Conservation (phyloP, 352 stramenopile genomes). For the Pythium dissimile region DNA sequence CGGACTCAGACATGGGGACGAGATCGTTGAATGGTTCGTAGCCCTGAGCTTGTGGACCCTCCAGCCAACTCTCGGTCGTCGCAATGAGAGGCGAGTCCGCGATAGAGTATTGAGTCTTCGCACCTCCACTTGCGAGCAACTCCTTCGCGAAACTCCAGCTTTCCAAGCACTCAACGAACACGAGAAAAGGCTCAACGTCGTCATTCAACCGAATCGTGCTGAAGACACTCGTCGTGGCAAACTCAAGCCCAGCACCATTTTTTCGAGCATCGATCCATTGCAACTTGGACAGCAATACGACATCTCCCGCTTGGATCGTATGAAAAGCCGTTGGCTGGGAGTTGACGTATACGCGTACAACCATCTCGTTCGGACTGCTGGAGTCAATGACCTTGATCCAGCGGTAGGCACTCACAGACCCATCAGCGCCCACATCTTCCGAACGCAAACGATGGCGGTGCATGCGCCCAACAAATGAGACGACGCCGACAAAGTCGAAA, state of each 20-base stretch:
- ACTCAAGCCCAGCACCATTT: constrained; percentile 23
- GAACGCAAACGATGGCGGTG: constrained; percentile 19
- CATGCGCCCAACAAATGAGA: constrained; percentile 48
- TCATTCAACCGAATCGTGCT: constrained; percentile 16
- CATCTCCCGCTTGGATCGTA: constrained; percentile 42
- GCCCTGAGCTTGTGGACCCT: not conserved
- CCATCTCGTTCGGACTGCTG: constrained; percentile 41
- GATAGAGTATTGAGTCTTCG: constrained; percentile 10
- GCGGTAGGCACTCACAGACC: constrained; percentile 22
- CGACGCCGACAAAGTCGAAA: constrained; percentile 67
- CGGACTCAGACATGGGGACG: not conserved
- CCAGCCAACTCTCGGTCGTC: constrained; percentile 19
- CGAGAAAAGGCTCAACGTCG: constrained; percentile 8
- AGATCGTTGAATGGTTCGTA: not conserved
- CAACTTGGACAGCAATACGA: constrained; percentile 57
- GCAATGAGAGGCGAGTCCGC: constrained; percentile 9
- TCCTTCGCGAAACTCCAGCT: constrained; percentile 4
- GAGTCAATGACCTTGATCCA: constrained; percentile 68
- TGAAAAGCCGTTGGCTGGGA: constrained; percentile 47
- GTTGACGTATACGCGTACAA: constrained; percentile 37
- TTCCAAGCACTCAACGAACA: not conserved
- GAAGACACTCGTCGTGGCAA: constrained; percentile 26
- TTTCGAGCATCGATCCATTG: constrained; percentile 25
- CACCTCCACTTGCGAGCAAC: not conserved
- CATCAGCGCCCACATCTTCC: not conserved